phyloP scores from a whole-genome alignment of 495 filamentous ascomycete genomes.

The Neurospora sp. region DNA sequence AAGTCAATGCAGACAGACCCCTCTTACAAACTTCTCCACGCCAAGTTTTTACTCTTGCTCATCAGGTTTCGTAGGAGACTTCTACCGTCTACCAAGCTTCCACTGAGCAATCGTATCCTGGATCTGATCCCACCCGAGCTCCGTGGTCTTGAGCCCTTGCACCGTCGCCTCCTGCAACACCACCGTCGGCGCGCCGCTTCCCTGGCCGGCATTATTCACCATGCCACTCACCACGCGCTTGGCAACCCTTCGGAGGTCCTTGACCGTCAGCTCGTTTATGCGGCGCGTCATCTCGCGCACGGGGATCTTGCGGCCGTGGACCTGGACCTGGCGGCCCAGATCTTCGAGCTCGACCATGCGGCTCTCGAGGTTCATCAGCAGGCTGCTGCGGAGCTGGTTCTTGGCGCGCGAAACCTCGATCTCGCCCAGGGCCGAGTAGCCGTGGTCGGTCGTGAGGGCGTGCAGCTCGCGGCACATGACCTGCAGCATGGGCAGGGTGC shows the following conservation, averaged over 20 bases:
- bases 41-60: not conserved
- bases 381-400: conserved; percentile 83
- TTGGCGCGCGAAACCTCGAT: conserved; percentile 91
- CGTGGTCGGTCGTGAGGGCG: conserved; percentile 60
- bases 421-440: conserved; percentile 55
- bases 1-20: not conserved
- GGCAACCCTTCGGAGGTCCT: conserved; percentile 82
- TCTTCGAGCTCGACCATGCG: conserved; percentile 99
- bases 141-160: conserved; percentile 37
- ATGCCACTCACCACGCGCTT: conserved; percentile 64
- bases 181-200: conserved; percentile 87
- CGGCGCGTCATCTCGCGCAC: conserved; percentile 85
- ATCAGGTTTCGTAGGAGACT: not conserved
- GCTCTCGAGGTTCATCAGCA: conserved; percentile 96
- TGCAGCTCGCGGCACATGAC: conserved; percentile 87
- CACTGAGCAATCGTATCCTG: conserved; percentile 74
- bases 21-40: not conserved
- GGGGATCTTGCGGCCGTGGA: conserved; percentile 82
- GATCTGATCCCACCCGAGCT: conserved; percentile 75
- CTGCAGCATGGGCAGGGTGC: conserved; percentile 72
- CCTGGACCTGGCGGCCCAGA: conserved; percentile 89
- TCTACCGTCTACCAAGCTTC: conserved; percentile 56
- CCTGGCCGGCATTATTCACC: conserved; percentile 63
- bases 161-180: conserved; percentile 75
- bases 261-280: conserved; percentile 71